Evolutionary conservation across 345 rosid species (phyloP).

Genomic region (Salix exigua): DNA sequence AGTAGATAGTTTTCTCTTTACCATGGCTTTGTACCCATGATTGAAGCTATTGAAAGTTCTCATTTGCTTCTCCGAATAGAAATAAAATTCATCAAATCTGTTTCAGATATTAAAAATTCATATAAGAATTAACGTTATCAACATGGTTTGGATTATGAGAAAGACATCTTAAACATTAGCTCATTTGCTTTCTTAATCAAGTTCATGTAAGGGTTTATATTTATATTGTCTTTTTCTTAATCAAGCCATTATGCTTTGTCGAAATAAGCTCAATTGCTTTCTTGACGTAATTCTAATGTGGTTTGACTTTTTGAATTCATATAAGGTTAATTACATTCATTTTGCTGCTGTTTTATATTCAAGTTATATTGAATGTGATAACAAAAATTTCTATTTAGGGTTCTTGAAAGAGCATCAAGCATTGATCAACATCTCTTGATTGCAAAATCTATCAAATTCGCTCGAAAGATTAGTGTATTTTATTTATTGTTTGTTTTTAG

Average conservation of each 20-base stretch:
- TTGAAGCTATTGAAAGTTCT: not conserved
- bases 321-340: no score
- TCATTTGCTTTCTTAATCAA: no score
- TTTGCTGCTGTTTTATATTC: no score
- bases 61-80: not conserved
- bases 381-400: no score
- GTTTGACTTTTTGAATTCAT: not conserved
- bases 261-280: not conserved
- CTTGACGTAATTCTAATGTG: not conserved
- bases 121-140: not conserved
- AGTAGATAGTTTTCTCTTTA: not conserved
- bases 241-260: not conserved
- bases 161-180: not conserved
- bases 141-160: not conserved
- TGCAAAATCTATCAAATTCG: no score
- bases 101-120: not conserved
- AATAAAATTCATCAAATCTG: not conserved
- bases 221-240: no score
- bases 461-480: no score
- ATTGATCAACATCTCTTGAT: no score
- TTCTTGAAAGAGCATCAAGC: no score
- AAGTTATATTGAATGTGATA: no score
- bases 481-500: no score
- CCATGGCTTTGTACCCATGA: not conserved
- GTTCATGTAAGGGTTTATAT: no score